Evolutionary conservation across 129 eudicot species (phyloP), one percentile per base, ranked within the genome.

Genomic region (Chrysanthemum seticuspe): DNA sequence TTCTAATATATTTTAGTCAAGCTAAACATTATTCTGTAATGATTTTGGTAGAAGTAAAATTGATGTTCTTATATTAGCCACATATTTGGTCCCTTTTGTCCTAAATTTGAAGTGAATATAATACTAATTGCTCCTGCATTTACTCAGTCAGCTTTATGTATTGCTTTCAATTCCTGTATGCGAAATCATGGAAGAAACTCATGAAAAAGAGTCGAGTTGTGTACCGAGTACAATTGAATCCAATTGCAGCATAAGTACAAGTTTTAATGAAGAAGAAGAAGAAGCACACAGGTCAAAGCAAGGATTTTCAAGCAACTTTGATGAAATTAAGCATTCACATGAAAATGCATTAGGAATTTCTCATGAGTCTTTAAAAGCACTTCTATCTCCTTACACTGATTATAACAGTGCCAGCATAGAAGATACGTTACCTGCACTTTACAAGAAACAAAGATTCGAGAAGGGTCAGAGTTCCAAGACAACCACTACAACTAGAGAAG

Each of bases 381-480:
- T 60, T 78, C 68, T 40, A 71, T 65, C 82, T 36, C 48, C n/a
- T 16, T 45, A 65, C 52, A 74, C 82, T 13, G 71, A 70, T 54
- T 63, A 56, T 67, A 62, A 15, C 72, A 64, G 29, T 70, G 48
- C 47, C 44, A 62, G 74, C 44, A 57, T 57, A 11, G 73, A 70
- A 18, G 74, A 64, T 34, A 54, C 74, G 55, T 79, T 84, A 70
- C 91, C 94, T 13, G 71, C 67, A 50, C 84, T 81, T 55, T 23
- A 67, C 48, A 90, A 85, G 80, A 88, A 83, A 74, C 84, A 78
- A 76, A 88, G 89, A 82, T 80, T 76, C 13, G 83, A 79, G 70
- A 81, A 79, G 74, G 68, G 21, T 50, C 71, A 74, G 14, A 76
- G 51, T 58, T 58, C 67, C 54, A 74, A 45, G 29, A 65, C 76